These are phyloP conservation scores for Wickerhamiella occidentalis DNA, from an alignment of 805 yeast species.

Conservation along the genomic window DNA sequence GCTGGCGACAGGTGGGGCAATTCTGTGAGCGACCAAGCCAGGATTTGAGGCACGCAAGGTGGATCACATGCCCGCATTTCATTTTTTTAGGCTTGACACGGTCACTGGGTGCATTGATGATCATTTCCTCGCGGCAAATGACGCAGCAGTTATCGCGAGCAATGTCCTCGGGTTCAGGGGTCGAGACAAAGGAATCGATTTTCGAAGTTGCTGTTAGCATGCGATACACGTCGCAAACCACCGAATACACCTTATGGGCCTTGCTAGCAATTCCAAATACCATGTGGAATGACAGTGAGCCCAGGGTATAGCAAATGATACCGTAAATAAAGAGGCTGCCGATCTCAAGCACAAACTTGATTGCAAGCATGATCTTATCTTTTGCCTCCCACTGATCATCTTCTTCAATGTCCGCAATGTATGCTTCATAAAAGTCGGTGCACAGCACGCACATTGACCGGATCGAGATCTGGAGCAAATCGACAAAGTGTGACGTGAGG, in stretches of 20 bases:
- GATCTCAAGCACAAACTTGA: slow-evolving; percentile 31
- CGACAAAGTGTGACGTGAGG: slow-evolving; percentile 4
- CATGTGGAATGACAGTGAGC: slow-evolving; percentile 17
- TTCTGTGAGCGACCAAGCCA: slow-evolving; percentile 87
- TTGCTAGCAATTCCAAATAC: neutral
- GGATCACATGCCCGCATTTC: slow-evolving; percentile 77
- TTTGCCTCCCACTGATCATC: slow-evolving; percentile 56
- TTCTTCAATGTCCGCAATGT: neutral
- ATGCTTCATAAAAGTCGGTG: slow-evolving; percentile 20
- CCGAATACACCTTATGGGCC: slow-evolving; percentile 14
- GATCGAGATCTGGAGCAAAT: slow-evolving; percentile 1
- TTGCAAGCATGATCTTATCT: slow-evolving; percentile 48
- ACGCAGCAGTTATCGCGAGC: slow-evolving; percentile 58
- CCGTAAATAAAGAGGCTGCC: neutral
- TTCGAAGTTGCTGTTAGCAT: slow-evolving; percentile 36
- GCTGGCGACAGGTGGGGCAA: slow-evolving; percentile 70
- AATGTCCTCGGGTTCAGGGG: slow-evolving; percentile 53
- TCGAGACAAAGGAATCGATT: slow-evolving; percentile 48
- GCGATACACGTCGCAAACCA: slow-evolving; percentile 24
- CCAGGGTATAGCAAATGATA: neutral
- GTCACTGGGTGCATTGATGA: slow-evolving; percentile 30
- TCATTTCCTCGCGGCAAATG: slow-evolving; percentile 86
- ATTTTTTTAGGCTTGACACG: slow-evolving; percentile 60
- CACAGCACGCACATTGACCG: slow-evolving; percentile 37
- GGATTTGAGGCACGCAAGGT: slow-evolving; percentile 75